Evolutionary conservation across 179 eudicot genomes (phyloP).

Genomic region (Vitellaria paradoxa): DNA sequence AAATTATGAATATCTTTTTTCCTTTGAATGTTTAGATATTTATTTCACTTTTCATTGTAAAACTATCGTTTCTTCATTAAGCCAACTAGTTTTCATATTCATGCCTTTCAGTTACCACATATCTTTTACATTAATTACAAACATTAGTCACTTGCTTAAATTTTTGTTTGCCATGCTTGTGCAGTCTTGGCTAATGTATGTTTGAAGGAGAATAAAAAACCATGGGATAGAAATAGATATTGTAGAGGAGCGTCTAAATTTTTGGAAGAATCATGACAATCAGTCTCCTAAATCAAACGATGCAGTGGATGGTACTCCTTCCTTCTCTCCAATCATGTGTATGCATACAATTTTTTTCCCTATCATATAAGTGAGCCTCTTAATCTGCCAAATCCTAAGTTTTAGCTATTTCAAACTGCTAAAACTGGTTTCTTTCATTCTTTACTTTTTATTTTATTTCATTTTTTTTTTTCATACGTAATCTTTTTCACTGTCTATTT

Average conservation of each 20-base stretch:
- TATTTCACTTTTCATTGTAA: background rate
- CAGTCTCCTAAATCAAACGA: constrained; percentile 59
- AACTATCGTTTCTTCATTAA: background rate
- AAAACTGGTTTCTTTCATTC: background rate
- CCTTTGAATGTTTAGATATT: background rate
- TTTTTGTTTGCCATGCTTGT: constrained; percentile 1
- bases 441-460: background rate
- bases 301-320: constrained; percentile 68
- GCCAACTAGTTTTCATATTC: background rate
- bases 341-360: background rate
- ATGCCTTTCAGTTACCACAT: background rate
- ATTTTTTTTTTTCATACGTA: too few species aligned
- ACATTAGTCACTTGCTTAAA: background rate
- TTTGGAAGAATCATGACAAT: constrained; percentile 56
- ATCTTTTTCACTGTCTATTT: background rate
- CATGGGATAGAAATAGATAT: constrained; percentile 71
- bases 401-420: background rate
- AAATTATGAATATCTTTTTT: background rate
- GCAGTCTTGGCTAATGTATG: constrained; percentile 82
- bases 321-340: background rate
- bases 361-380: background rate
- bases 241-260: constrained; percentile 67
- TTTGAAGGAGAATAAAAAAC: constrained; percentile 84
- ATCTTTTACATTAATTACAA: background rate
- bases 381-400: background rate